Percentiles rank a stretch among this genome's conserved stretches.
Evolutionary conservation across 768 basidiomycete genomes (phyloP).

Genomic region (Leccinellum rugosiceps): DNA sequence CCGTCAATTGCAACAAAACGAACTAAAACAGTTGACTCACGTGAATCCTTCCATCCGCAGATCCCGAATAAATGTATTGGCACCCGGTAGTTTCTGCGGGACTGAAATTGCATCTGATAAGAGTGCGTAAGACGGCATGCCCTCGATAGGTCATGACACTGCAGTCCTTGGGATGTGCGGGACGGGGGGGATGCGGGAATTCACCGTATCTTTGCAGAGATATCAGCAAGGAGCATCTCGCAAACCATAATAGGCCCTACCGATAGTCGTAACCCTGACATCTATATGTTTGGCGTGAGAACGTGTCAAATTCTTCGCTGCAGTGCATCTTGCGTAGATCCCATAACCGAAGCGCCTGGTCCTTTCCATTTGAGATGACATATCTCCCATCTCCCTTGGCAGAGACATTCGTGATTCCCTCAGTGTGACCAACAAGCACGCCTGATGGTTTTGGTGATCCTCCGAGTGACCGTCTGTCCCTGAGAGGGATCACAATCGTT

Average conservation of each 20-base stretch:
- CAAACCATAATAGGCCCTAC: conserved; percentile 37
- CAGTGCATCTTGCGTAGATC: conserved; percentile 91
- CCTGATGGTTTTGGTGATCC: conserved; percentile 76
- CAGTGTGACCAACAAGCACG: conserved; percentile 91
- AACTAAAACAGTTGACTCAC: conserved; percentile 38
- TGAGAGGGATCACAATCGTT: conserved; percentile 18
- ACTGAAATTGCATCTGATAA: conserved; percentile 96
- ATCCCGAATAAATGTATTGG: conserved; percentile 94
- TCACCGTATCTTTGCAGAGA: conserved; percentile 47
- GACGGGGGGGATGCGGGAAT: conserved; percentile 60
- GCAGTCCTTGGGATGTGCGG: conserved; percentile 82
- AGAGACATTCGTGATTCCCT: conserved; percentile 92
- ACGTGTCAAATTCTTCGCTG: conserved; percentile 61
- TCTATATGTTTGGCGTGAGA: conserved; percentile 51
- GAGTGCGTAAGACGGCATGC: conserved; percentile 83
- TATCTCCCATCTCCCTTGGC: conserved; percentile 97
- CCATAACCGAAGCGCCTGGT: conserved; percentile 89
- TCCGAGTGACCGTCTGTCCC: conserved; percentile 51
- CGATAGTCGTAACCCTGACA: conserved; percentile 75
- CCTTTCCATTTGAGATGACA: conserved; percentile 93
- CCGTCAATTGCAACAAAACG: conserved; percentile 1
- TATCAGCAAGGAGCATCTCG: conserved; percentile 8
- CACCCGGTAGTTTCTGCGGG: conserved; percentile 88
- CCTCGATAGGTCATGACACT: conserved; percentile 96
- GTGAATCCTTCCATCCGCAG: conserved; percentile 81